phyloP scores from a whole-genome alignment of 257 asterid genomes.

The Solanum raphanifolium region DNA sequence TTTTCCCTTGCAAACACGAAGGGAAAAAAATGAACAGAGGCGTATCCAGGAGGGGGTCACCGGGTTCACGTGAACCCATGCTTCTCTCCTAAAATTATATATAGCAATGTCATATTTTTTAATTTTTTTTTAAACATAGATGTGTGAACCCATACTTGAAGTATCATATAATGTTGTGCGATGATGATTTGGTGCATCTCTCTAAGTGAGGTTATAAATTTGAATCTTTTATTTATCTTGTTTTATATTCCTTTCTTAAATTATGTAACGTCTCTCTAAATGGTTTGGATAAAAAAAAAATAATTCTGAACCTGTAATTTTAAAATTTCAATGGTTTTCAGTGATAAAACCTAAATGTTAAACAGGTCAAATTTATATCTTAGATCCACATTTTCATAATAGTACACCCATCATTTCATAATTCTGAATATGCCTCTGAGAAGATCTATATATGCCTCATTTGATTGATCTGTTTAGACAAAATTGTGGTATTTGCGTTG shows the following conservation, averaged over 20 bases:
- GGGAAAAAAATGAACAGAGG: not conserved
- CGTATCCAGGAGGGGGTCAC: not conserved
- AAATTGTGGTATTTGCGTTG: not conserved
- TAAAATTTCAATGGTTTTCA: no score
- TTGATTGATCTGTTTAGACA: no score
- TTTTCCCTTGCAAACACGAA: not conserved
- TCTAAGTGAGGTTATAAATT: no score
- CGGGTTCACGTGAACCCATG: no score
- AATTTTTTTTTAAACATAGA: no score
- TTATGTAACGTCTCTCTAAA: fast-evolving
- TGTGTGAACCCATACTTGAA: not conserved
- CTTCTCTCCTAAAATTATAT: not conserved
- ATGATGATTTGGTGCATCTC: not conserved
- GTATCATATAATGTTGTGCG: not conserved
- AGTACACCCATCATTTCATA: not conserved
- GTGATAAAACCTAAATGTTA: no score
- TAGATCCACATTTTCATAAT: not conserved
- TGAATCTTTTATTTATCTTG: no score
- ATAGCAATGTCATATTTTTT: not conserved
- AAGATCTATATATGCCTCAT: no score
- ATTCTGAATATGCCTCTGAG: no score
- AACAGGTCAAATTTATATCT: fast-evolving
- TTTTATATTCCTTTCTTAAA: not conserved
- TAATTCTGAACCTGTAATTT: no score
- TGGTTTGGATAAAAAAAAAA: not conserved